Percentiles rank a stretch among this genome's conserved stretches.
Conservation (phyloP, 106 monocot genomes). For the Phalaenopsis equestris region DNA sequence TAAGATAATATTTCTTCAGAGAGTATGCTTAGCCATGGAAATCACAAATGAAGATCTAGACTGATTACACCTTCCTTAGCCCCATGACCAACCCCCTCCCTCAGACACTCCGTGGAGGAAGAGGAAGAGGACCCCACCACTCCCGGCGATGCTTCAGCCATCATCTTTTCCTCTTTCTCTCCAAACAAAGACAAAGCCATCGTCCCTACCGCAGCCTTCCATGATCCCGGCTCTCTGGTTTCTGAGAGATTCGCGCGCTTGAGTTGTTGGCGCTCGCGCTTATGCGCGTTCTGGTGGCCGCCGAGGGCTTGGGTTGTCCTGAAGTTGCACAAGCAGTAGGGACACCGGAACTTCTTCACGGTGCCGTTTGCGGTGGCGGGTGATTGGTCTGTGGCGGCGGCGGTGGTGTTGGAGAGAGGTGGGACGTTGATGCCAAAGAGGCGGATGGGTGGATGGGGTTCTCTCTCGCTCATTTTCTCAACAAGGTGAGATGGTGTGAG, state of each 20-base stretch:
- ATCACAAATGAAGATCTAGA: not conserved
- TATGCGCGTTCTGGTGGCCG: constrained; percentile 67
- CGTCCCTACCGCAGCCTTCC: not conserved
- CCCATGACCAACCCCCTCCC: not conserved
- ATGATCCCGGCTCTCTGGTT: not conserved
- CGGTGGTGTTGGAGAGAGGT: not conserved
- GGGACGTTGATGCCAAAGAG: constrained; percentile 7
- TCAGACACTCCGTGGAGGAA: not conserved
- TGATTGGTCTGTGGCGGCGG: not conserved
- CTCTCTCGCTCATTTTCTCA: constrained; percentile 9
- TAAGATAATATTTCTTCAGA: too few relatives aligned
- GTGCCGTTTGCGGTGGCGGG: not conserved
- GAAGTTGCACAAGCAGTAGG: constrained; percentile 81
- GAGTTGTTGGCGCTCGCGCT: constrained; percentile 65
- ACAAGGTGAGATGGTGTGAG: too few relatives aligned
- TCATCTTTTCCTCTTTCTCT: not conserved
- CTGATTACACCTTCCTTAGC: not conserved
- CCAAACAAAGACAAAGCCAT: not conserved
- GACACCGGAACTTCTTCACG: constrained; percentile 51
- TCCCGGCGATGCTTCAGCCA: not conserved
- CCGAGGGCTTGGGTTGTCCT: constrained; percentile 83
- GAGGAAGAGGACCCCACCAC: not conserved
- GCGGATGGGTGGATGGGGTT: constrained; percentile 15
- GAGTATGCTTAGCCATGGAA: not conserved
- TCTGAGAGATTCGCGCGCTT: constrained; percentile 25